Percentiles rank a stretch among this genome's conserved stretches.
These are phyloP conservation scores for Royoungia palumana DNA, from an alignment of 768 basidiomycete species.

Conservation along the genomic window DNA sequence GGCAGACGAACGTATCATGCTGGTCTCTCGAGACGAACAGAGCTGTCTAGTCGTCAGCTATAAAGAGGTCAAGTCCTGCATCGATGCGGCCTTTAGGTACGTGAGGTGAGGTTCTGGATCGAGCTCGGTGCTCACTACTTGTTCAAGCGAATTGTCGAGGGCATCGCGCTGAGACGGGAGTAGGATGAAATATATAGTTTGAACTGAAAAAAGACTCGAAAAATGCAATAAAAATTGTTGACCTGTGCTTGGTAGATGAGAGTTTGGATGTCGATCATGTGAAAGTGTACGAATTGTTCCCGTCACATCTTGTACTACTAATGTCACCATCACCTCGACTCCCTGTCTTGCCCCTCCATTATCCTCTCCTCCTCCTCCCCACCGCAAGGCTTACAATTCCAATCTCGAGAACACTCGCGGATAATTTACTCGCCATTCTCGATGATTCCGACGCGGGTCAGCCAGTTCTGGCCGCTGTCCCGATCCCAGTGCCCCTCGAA, in stretches of 20 bases:
- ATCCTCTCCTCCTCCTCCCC: conserved; percentile 75
- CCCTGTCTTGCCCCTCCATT: conserved; percentile 64
- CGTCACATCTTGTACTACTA: not conserved
- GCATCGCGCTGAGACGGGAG: conserved; percentile 20
- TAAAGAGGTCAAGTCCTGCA: conserved; percentile 83
- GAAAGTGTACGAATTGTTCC: not conserved
- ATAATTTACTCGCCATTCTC: conserved; percentile 62
- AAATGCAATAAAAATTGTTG: conserved; percentile 37
- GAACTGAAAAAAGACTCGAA: conserved; percentile 66
- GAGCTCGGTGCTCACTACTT: not conserved
- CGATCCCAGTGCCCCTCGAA: conserved; percentile 37
- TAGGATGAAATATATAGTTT: conserved; percentile 51
- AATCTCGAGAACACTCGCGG: conserved; percentile 57
- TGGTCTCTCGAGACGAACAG: conserved; percentile 93
- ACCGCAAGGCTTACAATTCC: conserved; percentile 67
- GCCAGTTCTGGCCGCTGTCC: conserved; percentile 67
- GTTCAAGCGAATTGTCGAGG: conserved; percentile 45
- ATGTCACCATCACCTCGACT: conserved; percentile 40
- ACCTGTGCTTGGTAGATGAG: not conserved
- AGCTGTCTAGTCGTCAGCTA: conserved; percentile 93
- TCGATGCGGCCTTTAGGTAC: conserved; percentile 81
- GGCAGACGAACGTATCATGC: conserved; percentile 91
- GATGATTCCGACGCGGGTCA: conserved; percentile 62
- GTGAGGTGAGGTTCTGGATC: conserved; percentile 18
- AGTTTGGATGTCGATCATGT: not conserved